Base-by-base conservation (phyloP, 768 basidiomycete genomes). In the Suillus placidus region DNA sequence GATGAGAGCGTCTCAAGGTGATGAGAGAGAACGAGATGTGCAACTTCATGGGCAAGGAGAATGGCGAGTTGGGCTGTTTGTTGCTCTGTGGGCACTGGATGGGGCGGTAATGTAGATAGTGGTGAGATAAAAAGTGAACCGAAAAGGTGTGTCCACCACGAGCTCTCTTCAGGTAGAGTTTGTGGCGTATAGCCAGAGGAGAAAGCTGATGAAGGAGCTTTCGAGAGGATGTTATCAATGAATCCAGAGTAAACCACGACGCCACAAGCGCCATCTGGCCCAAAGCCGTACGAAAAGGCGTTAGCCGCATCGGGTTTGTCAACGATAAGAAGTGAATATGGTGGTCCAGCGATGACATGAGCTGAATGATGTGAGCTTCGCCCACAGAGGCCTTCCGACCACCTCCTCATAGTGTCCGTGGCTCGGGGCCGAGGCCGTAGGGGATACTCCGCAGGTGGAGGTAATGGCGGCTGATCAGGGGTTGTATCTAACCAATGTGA, bases 241-340 rank as follows among this genome's bases (percentile, higher is more conserved):
- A 98, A 94, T 6, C 97, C 97, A 14, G 93, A 93, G 76, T 94
- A 98, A 10, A 99, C 88, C 63, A 99, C 96, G 65, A 99, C 86
- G 7, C 97, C 97, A 65, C 94, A 95, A 0, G 90, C 93, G 43
- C 93, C 92, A 71, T 95, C 88, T 3, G 93, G 91, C 14, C 94
- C 94, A 69, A 98, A 99, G 2, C 97, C 97, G 73, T 96, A 98
- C 1, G 92, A 93, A 76, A 99, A 97, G 1, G 97, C 97, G 72
- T 98, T 99, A 10, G 87, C 84, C 2, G 88, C 82, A 66, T 93
- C 90, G 1, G 93, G 89, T 66, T 89, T 88, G 60, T 98, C 93
- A 55, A 97, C 87, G n/a, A 99, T 76, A 52, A 99, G 83, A 7
- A 99, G 80, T 40, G 93, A 92, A 74, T 96, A 99, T 0, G 95